phyloP scores from a whole-genome alignment of 257 asterid species.

The Solanum etuberosum region DNA sequence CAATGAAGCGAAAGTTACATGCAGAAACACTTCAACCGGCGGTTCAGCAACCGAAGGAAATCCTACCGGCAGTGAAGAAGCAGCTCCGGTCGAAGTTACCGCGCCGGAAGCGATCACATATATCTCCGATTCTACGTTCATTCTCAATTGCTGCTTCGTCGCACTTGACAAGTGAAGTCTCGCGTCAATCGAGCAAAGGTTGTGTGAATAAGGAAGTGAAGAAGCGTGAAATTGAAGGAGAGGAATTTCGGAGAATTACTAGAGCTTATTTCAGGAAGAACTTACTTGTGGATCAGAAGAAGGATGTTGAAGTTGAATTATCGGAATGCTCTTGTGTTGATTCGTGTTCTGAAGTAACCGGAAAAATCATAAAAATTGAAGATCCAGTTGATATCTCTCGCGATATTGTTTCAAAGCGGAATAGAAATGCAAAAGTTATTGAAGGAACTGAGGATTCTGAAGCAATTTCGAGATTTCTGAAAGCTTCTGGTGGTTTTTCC shows the following conservation, averaged over 20 bases:
- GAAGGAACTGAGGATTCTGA: conserved; percentile 15
- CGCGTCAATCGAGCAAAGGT: conserved; percentile 39
- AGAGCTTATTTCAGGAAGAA: conserved; percentile 23
- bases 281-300: conserved; percentile 1
- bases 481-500: not conserved
- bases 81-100: conserved; percentile 63
- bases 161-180: conserved; percentile 23
- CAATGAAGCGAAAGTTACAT: conserved; percentile 5
- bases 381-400: conserved; percentile 8
- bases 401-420: conserved; percentile 10
- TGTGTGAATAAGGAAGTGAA: conserved; percentile 24
- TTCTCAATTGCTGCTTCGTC: conserved; percentile 7
- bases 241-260: conserved; percentile 26
- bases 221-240: not conserved
- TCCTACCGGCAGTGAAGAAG: conserved; percentile 15
- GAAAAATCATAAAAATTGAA: conserved; percentile 20
- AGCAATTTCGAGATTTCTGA: conserved; percentile 1
- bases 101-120: conserved; percentile 43
- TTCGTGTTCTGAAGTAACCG: conserved; percentile 41
- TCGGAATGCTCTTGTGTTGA: conserved; percentile 89
- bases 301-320: conserved; percentile 22
- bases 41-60: not conserved
- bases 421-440: conserved; percentile 7
- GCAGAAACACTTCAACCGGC: not conserved
- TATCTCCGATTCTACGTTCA: conserved; percentile 36